phyloP scores from a whole-genome alignment of 441 rosid species.

The Mallotus japonicus region DNA sequence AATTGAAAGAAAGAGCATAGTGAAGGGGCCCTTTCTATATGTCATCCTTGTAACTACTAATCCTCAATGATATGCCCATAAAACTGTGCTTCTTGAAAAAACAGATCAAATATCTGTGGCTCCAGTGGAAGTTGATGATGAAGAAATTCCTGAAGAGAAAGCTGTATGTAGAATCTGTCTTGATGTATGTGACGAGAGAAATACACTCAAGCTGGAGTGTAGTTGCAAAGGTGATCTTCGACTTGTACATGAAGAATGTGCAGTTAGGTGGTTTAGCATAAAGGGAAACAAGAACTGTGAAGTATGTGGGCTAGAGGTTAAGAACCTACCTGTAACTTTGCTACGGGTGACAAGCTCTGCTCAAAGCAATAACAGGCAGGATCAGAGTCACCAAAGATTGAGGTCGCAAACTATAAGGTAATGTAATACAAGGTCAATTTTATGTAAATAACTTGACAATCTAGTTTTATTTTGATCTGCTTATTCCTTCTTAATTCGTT shows the following conservation, averaged over 20 bases:
- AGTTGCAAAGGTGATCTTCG: slow-evolving; percentile 90
- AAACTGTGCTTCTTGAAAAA: slow-evolving; percentile 23
- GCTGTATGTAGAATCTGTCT: slow-evolving; percentile 89
- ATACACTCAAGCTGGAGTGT: slow-evolving; percentile 95
- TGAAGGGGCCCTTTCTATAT: no score
- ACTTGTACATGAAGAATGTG: slow-evolving; percentile 84
- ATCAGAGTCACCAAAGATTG: slow-evolving; percentile 41
- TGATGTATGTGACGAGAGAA: slow-evolving; percentile 75
- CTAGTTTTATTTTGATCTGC: not conserved
- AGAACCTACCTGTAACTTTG: slow-evolving; percentile 80
- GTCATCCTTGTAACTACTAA: not conserved
- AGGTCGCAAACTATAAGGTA: slow-evolving; percentile 58
- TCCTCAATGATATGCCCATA: not conserved
- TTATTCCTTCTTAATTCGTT: not conserved
- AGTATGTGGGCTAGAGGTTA: slow-evolving; percentile 81
- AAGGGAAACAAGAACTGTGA: slow-evolving; percentile 89
- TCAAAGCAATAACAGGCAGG: slow-evolving; percentile 46
- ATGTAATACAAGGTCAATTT: slow-evolving; percentile 4
- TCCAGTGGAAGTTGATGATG: slow-evolving; percentile 57
- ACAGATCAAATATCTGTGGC: slow-evolving; percentile 60
- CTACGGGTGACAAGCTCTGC: slow-evolving; percentile 53
- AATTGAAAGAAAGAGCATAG: no score
- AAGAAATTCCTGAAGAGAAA: slow-evolving; percentile 94
- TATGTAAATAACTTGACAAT: not conserved
- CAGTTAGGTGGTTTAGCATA: slow-evolving; percentile 80